phyloP scores from a whole-genome alignment of 1,139 yeast genomes.

The Pichia sorboxylosa region DNA sequence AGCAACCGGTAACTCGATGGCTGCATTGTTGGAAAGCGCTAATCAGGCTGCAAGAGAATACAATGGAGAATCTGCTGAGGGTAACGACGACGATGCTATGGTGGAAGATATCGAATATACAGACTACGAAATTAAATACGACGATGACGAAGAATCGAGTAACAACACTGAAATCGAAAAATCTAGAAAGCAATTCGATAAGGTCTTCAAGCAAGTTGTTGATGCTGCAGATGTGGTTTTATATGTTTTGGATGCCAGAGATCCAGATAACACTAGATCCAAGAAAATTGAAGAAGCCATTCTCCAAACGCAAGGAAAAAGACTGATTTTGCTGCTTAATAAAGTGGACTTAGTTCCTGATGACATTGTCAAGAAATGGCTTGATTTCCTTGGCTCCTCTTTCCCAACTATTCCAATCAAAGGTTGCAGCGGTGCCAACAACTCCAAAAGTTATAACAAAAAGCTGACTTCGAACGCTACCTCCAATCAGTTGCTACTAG shows the following conservation, averaged over 20 bases:
- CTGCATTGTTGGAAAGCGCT: constrained; percentile 84
- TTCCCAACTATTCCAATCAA: constrained; percentile 90
- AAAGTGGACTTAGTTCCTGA: constrained; percentile 90
- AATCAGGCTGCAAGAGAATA: constrained; percentile 70
- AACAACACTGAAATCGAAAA: constrained; percentile 49
- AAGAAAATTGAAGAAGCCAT: constrained; percentile 86
- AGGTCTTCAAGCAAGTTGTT: constrained; percentile 70
- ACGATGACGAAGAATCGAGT: constrained; percentile 8
- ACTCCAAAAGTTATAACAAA: constrained; percentile 61
- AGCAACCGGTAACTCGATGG: constrained; percentile 39
- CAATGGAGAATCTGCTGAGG: constrained; percentile 41
- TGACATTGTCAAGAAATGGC: constrained; percentile 74
- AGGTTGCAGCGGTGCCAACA: constrained; percentile 38
- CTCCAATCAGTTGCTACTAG: constrained; percentile 61
- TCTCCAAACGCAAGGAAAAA: constrained; percentile 66
- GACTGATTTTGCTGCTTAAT: constrained; percentile 75
- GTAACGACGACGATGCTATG: constrained; percentile 15
- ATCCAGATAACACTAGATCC: constrained; percentile 92
- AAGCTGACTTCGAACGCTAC: constrained; percentile 64
- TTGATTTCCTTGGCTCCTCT: constrained; percentile 60
- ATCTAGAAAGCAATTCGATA: constrained; percentile 87
- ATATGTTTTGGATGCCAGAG: constrained; percentile 93
- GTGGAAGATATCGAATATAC: constrained; percentile 32
- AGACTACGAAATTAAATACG: constrained; percentile 36
- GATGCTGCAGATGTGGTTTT: constrained; percentile 84